These are phyloP conservation scores for Ogataea pilisensis DNA, from an alignment of 805 yeast species.

Conservation along the genomic window DNA sequence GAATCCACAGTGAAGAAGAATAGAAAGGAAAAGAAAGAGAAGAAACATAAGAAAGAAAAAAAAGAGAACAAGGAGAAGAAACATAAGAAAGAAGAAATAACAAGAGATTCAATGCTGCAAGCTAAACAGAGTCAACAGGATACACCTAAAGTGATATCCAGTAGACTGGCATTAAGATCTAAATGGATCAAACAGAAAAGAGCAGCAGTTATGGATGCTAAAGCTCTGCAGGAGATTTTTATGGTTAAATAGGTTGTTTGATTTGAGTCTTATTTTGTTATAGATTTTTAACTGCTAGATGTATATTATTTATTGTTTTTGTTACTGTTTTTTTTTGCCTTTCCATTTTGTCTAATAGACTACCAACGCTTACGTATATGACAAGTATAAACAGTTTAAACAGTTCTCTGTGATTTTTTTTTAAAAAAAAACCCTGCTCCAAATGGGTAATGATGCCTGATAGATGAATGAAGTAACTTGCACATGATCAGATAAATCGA, in stretches of 20 bases:
- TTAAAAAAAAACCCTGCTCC: too few relatives aligned
- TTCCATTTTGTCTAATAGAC: too few relatives aligned
- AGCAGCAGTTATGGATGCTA: constrained; percentile 85
- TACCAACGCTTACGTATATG: too few relatives aligned
- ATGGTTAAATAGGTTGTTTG: constrained; percentile 51
- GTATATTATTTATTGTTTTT: too few relatives aligned
- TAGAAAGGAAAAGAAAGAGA: constrained; percentile 23
- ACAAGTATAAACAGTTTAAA: too few relatives aligned
- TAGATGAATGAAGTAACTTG: too few relatives aligned
- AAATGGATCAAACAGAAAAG: constrained; percentile 87
- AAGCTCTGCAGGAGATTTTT: constrained; percentile 87
- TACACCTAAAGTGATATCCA: constrained; percentile 35
- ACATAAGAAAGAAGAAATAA: constrained; percentile 27
- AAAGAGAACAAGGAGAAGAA: constrained; percentile 28
- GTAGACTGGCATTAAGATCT: constrained; percentile 73
- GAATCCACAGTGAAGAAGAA: too few relatives aligned
- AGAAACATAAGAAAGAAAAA: constrained; percentile 20
- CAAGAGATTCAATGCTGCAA: constrained; percentile 40
- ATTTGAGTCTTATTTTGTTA: background rate
- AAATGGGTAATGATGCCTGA: too few relatives aligned
- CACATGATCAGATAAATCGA: too few relatives aligned
- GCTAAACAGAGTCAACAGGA: constrained; percentile 28
- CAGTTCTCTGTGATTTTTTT: too few relatives aligned
- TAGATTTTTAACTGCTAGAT: background rate
- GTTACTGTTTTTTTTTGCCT: too few relatives aligned